Evolutionary conservation across 371 early-diverging fungal genomes (phyloP), one percentile per base, ranked within the genome.

Genomic region (Circinella minor): DNA sequence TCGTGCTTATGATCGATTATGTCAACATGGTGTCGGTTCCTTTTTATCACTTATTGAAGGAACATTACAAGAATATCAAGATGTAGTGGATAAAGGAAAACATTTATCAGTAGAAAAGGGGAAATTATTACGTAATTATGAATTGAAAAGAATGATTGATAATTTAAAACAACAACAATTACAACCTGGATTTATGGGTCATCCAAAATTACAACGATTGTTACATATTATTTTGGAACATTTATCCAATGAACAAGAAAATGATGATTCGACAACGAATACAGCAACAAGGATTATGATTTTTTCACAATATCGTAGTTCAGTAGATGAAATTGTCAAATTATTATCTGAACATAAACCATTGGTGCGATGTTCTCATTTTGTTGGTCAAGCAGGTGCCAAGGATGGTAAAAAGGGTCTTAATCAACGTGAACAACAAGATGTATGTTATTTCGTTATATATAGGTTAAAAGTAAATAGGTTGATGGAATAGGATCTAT

Each of bases 231-330:
- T 96, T 0, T 68, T 89, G 4, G 73, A 82, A n/a, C 96, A 96
- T 76, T 90, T 97, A 68, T 27, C 37, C 37, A 63, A 73, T 37
- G 34, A 43, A 11, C 43, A 6, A 39, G 39, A 6, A 43, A 11
- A 11, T 3, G 43, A 11, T 11, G 43, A 9, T 43, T 9, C 37
- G 6, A 51, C 60, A 14, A 46, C 62, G 4, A 70, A 60, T 0
- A 68, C 67, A 4, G 27, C 18, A 10, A 94, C 96, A 0, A 81
- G 93, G 15, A 89, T 94, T 46, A 98, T 98, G 81, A 80, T 98
- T 5, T 98, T 98, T 81, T 92, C 95, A 4, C 88, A 92, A 70
- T 95, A 79, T 73, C 90, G 98, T 17, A 94, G 90, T 43, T 91
- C 94, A 1, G 98, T 98, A 2, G 89, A 90, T 47, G 97, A 96